phyloP scores from a whole-genome alignment of 495 filamentous ascomycete species.

The Chaetomium fimeti region DNA sequence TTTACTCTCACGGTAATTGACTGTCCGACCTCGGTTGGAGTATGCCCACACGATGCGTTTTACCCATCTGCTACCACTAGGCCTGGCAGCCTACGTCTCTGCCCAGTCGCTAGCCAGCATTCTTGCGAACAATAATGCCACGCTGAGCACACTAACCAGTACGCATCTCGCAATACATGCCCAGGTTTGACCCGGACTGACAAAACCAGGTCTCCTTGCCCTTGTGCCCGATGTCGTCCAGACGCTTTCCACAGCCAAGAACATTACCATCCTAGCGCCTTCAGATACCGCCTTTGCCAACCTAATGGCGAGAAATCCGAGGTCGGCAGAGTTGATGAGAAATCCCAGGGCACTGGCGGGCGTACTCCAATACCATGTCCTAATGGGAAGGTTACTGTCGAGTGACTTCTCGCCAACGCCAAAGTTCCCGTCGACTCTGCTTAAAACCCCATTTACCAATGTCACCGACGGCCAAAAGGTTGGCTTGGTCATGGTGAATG shows the following conservation, averaged over 20 bases:
- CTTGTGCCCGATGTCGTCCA: conserved; percentile 28
- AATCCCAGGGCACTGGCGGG: conserved; percentile 41
- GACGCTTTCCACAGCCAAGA: conserved; percentile 23
- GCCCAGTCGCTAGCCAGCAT: conserved; percentile 39
- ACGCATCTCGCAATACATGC: conserved; percentile 17
- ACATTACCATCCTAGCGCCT: conserved; percentile 66
- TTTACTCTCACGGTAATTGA: neutral
- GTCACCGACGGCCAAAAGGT: conserved; percentile 44
- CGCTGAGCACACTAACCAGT: conserved; percentile 44
- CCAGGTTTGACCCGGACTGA: neutral
- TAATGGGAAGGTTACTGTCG: conserved; percentile 48
- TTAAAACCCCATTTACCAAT: conserved; percentile 47
- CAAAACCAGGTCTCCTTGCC: conserved; percentile 19
- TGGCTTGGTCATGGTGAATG: conserved; percentile 24
- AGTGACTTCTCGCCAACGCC: conserved; percentile 43
- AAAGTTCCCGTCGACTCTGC: conserved; percentile 52
- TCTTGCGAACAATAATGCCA: conserved; percentile 34
- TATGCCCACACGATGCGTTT: conserved; percentile 21
- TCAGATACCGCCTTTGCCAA: conserved; percentile 56
- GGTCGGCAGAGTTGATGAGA: conserved; percentile 37
- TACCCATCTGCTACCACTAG: conserved; percentile 21
- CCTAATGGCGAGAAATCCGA: conserved; percentile 37
- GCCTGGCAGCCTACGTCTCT: conserved; percentile 22
- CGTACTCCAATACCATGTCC: conserved; percentile 59
- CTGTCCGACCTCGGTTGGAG: neutral